Evolutionary conservation across 2,329 filamentous ascomycete species (phyloP), one percentile per base, ranked within the genome.

Genomic region (Emericellopsis cladophorae): DNA sequence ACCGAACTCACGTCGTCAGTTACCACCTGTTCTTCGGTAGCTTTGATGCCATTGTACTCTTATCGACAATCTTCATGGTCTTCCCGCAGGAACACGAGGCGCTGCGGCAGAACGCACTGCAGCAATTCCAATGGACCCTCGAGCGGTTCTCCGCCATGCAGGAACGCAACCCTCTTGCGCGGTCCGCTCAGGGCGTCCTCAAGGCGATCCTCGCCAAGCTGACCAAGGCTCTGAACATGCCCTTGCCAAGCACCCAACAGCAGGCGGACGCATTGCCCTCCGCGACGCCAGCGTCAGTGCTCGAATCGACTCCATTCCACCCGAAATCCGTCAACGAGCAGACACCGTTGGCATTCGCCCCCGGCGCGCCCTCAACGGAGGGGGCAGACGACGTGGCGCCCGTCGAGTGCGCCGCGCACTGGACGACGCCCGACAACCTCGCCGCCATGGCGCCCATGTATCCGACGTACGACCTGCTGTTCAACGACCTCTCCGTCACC

Each of bases 11-110:
- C 22, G 18, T 16, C 22, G 18, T 16, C 22, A 67, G 62, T 21
- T 74, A 74, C 47, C 63, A 68, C 14, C 60, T 80, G 4, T 79
- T 79, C 52, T 78, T 77, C 40, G 74, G 73, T 40, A 79, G 73
- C 7, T 80, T 81, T 44, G 76, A 81, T 48, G 76, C 76, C 12
- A 69, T 79, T 16, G 72, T 80, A 14, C 62, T 80, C 42, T 64
- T 79, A 40, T 70, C 76, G 0, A 70, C 73, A 15, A 70, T 79
- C 26, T 78, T 73, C 51, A 78, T 80, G 29, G 52, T 80, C 8
- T 77, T 77, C 45, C 75, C 76, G 1, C 61, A 59, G 18, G 74
- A 79, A 48, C 68, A 76, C 42, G 51, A 57, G 3, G 68, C 72
- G 22, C 54, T 70, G 9, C 26, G 37, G 33, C 32, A 40, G 14